phyloP scores from a whole-genome alignment of 805 yeast genomes.

The Candida andamanensis region DNA sequence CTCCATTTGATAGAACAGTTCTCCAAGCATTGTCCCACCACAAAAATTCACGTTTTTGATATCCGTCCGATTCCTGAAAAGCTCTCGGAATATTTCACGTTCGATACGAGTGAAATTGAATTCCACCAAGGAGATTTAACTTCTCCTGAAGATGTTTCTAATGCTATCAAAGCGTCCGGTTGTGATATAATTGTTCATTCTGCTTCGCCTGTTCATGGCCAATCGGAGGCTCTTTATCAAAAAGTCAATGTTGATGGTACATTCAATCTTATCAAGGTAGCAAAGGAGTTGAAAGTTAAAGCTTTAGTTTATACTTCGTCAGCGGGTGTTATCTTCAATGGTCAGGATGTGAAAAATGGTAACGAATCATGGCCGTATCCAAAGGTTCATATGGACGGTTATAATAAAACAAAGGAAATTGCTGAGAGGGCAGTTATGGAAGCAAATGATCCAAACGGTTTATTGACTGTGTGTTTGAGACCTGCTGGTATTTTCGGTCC shows the following conservation, averaged over 20 bases:
- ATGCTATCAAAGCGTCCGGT: conserved; percentile 52
- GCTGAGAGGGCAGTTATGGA: conserved; percentile 81
- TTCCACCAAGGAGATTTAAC: conserved; percentile 85
- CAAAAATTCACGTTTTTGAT: conserved; percentile 82
- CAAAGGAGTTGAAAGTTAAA: conserved; percentile 46
- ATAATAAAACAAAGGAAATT: conserved; percentile 88
- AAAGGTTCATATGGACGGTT: conserved; percentile 88
- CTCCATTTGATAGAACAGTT: conserved; percentile 87
- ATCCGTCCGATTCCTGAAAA: conserved; percentile 80
- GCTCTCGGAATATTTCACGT: conserved; percentile 68
- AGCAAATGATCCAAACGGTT: conserved; percentile 55
- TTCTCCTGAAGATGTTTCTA: conserved; percentile 56
- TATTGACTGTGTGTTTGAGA: conserved; percentile 79
- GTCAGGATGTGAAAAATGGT: conserved; percentile 87
- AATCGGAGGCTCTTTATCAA: conserved; percentile 73
- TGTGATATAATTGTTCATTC: conserved; percentile 87
- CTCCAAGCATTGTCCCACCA: conserved; percentile 56
- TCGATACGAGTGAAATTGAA: conserved; percentile 51
- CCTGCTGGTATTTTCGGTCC: conserved; percentile 99
- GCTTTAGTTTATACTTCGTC: conserved; percentile 93
- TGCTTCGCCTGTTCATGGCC: conserved; percentile 94
- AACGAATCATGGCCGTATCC: conserved; percentile 96
- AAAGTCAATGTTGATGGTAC: conserved; percentile 93
- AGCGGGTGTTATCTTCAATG: conserved; percentile 96
- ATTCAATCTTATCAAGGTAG: conserved; percentile 59